Percentiles rank a stretch among this genome's conserved stretches.
phyloP scores from a whole-genome alignment of 306 rosid species.

The Trichosanthes truncata region DNA sequence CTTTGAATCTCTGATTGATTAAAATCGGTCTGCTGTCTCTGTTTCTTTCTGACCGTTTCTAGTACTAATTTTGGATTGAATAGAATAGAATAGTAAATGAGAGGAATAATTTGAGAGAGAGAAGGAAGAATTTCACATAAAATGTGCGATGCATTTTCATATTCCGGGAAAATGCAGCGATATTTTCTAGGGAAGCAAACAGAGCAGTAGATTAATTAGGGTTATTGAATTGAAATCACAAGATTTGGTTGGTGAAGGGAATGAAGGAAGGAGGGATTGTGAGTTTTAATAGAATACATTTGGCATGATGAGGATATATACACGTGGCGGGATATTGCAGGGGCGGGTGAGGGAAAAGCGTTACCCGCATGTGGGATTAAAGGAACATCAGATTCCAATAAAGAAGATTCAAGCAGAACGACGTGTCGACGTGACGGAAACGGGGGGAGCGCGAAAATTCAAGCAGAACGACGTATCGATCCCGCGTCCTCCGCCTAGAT shows the following conservation, averaged over 20 bases:
- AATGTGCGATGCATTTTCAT: not conserved
- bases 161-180: not conserved
- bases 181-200: not conserved
- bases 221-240: not conserved
- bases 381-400: not conserved
- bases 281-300: too few species aligned
- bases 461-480: conserved; percentile 23
- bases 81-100: not conserved
- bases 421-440: conserved; percentile 57
- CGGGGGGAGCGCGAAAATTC: conserved; percentile 22
- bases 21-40: not conserved
- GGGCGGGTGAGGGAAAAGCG: conserved; percentile 39
- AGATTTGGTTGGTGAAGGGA: not conserved
- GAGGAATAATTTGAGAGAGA: not conserved
- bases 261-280: not conserved
- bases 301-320: too few species aligned
- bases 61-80: not conserved
- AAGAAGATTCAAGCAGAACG: too few species aligned
- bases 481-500: conserved; percentile 10
- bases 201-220: not conserved
- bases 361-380: conserved; percentile 12
- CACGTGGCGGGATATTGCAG: conserved; percentile 12
- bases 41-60: not conserved
- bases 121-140: not conserved
- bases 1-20: not conserved